These are phyloP conservation scores for Trichoderma aggressivum DNA, from an alignment of 2,329 filamentous ascomycete species.

Conservation along the genomic window DNA sequence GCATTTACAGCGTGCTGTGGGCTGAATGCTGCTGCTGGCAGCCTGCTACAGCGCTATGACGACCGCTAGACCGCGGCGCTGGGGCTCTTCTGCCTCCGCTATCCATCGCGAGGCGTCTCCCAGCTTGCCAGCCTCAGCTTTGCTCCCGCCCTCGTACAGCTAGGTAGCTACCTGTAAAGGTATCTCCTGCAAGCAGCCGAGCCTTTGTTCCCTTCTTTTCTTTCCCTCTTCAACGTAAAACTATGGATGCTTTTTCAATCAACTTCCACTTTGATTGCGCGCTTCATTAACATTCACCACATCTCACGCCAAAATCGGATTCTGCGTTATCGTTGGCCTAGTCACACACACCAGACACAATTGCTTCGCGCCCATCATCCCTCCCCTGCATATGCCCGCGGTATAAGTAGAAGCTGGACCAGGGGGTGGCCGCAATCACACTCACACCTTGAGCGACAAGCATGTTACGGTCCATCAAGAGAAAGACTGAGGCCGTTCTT, in stretches of 20 bases:
- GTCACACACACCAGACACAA: background rate
- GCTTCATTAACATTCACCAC: background rate
- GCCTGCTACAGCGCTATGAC: background rate
- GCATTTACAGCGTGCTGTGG: background rate
- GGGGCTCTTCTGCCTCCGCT: background rate
- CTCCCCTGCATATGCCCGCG: constrained; percentile 1
- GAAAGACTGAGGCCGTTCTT: constrained; percentile 25
- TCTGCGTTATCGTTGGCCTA: background rate
- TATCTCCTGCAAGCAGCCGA: background rate
- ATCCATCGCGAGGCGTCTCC: constrained; percentile 2
- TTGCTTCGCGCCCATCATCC: background rate
- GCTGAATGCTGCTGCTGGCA: background rate
- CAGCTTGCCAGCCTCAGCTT: background rate
- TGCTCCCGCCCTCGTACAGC: background rate
- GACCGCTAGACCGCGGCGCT: background rate
- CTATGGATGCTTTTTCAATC: background rate
- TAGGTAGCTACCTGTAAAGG: too few relatives aligned
- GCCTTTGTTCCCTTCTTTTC: background rate
- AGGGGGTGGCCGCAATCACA: background rate
- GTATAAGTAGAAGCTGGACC: constrained; percentile 5
- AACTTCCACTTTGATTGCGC: background rate
- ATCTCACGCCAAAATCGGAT: background rate
- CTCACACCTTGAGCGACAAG: constrained; percentile 8
- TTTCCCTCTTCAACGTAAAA: background rate
- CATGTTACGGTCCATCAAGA: constrained; percentile 29